phyloP scores from a whole-genome alignment of 208 protist species.

The Acanthamoeba lugdunensis region DNA sequence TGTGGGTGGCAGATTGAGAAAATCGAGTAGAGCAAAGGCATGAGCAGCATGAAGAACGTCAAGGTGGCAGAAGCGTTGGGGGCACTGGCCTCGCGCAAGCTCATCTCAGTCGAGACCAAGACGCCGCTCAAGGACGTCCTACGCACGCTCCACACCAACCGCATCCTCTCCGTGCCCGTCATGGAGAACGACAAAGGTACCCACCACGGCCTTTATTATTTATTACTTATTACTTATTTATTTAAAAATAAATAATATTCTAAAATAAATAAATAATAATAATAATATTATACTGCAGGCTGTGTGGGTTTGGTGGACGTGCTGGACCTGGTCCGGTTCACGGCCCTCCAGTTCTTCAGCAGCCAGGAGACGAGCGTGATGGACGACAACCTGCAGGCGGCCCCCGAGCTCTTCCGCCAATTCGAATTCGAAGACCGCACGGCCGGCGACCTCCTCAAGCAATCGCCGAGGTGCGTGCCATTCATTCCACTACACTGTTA shows the following conservation, averaged over 20 bases:
- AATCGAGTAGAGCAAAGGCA: not conserved
- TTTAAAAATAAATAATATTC: too few relatives aligned
- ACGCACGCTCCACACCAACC: constrained; percentile 11
- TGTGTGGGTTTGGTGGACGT: not conserved
- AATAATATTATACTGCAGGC: too few relatives aligned
- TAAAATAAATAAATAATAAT: too few relatives aligned
- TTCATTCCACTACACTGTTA: too few relatives aligned
- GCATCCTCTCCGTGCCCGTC: constrained; percentile 40
- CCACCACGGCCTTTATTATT: not conserved
- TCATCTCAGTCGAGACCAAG: not conserved
- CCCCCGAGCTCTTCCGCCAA: not conserved
- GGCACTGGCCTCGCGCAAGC: not conserved
- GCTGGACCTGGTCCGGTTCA: constrained; percentile 11
- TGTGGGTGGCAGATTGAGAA: too few relatives aligned
- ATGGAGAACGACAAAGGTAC: not conserved
- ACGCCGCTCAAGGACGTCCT: constrained; percentile 15
- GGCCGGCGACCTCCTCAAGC: not conserved
- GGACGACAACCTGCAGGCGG: constrained; percentile 9
- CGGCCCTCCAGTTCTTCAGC: not conserved
- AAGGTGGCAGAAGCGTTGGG: constrained; percentile 9
- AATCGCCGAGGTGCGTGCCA: not conserved
- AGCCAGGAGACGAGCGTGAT: constrained; percentile 40
- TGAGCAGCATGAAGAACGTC: constrained; percentile 28
- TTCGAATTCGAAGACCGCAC: constrained; percentile 37
- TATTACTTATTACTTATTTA: too few relatives aligned